Evolutionary conservation across 2,329 filamentous ascomycete genomes (phyloP), one percentile per base, ranked within the genome.

Genomic region (Pestalotiopsis sp.): DNA sequence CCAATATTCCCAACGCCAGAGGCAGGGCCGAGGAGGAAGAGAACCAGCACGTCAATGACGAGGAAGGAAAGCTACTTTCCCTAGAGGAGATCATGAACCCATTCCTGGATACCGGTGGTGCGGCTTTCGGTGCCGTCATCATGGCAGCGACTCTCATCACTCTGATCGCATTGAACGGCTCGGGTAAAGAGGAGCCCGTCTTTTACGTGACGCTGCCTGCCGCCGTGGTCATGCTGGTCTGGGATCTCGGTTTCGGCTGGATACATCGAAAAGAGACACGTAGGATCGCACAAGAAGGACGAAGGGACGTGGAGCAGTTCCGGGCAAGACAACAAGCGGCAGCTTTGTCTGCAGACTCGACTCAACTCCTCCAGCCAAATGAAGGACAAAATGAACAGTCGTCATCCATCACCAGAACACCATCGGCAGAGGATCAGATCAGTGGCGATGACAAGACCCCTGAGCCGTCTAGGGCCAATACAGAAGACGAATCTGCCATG

Each of bases 51-150:
- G 76, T 79, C n/a, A 81, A 84, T 38, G 80, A 84, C 7, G 85
- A 89, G 36, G 79, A 87, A 68, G 83, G 80, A 3, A 86, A 91
- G 70, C 78, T 87, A 0, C 79, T 91, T 0, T 89, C 89, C 0
- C 84, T 93, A 0, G 90, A 92, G 71, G 91, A 93, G 74, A 92
- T 93, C 73, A 87, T 93, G 86, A 92, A 93, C 71, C 92, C 92
- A 0, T 93, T 91, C 68, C 77, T 93, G 0, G 91, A 94, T 75
- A 91, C 88, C 71, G 80, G 82, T 2, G 88, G 91, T 9, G 92
- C 92, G 0, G 81, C 82, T 0, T 90, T 93, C 67, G 91, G 91
- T 1, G 88, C 85, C 0, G 71, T 88, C 4, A 82, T 93, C 67
- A 93, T 94, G 90, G 85, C 89, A 1, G 84, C 83, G 0, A 92